These are phyloP conservation scores for Trichoderma sp. DNA, from an alignment of 2,329 filamentous ascomycete species.

Conservation along the genomic window DNA sequence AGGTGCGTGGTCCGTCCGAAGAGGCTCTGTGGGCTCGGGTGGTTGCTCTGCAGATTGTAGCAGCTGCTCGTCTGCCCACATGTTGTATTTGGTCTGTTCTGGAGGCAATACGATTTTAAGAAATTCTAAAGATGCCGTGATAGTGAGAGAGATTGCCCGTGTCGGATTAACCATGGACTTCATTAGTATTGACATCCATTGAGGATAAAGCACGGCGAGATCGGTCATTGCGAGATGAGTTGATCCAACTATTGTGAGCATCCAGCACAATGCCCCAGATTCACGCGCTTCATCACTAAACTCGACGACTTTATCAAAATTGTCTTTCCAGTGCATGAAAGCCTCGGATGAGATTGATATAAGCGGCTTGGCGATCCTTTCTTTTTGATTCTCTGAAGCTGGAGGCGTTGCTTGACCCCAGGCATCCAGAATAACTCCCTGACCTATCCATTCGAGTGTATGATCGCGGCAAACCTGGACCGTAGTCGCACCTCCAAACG, in stretches of 20 bases:
- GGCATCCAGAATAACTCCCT: constrained; percentile 64
- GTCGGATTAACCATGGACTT: constrained; percentile 63
- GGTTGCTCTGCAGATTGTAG: constrained; percentile 42
- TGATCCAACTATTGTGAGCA: constrained; percentile 55
- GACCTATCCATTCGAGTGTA: constrained; percentile 54
- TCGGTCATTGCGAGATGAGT: constrained; percentile 66
- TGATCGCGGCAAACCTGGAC: constrained; percentile 57
- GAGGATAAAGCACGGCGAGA: constrained; percentile 62
- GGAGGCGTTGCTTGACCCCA: constrained; percentile 55
- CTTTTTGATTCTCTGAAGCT: constrained; percentile 41
- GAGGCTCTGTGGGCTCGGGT: constrained; percentile 38
- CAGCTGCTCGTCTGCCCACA: constrained; percentile 53
- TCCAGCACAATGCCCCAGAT: constrained; percentile 46
- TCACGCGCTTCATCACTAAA: constrained; percentile 55
- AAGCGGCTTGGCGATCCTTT: constrained; percentile 51
- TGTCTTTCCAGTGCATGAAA: constrained; percentile 67
- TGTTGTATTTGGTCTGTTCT: constrained; percentile 46
- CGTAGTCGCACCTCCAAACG: constrained; percentile 63
- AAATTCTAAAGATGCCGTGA: constrained; percentile 62
- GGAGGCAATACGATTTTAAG: constrained; percentile 51
- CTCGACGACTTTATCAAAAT: constrained; percentile 56
- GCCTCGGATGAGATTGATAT: constrained; percentile 65
- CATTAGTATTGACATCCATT: constrained; percentile 54
- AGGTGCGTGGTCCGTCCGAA: constrained; percentile 53
- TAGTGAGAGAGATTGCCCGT: constrained; percentile 61